Conservation (phyloP, 2,329 filamentous ascomycete genomes). For the Ascomycota sp. region DNA sequence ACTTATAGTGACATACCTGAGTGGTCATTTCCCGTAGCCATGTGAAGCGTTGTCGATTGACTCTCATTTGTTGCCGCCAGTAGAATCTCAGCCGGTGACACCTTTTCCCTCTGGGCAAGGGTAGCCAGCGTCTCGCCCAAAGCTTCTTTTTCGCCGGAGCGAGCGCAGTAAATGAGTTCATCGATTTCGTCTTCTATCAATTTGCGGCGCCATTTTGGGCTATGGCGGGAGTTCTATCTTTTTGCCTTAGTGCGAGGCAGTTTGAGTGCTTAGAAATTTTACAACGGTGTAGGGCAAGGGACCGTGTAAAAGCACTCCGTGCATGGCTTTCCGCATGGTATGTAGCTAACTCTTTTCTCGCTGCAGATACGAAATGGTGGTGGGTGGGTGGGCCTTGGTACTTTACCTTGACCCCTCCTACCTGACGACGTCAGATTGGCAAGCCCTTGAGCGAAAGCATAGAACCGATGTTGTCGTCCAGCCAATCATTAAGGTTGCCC, state of each 20-base stretch:
- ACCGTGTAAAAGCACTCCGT: no score
- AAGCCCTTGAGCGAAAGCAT: neutral
- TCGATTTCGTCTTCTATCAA: constrained; percentile 68
- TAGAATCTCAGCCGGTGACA: constrained; percentile 42
- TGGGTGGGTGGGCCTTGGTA: no score
- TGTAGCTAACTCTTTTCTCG: no score
- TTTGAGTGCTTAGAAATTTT: no score
- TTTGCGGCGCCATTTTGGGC: constrained; percentile 23
- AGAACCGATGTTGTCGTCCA: constrained; percentile 13
- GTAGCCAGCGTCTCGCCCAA: constrained; percentile 37
- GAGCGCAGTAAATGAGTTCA: constrained; percentile 75
- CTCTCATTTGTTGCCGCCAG: constrained; percentile 50
- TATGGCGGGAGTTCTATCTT: neutral
- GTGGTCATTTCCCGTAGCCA: constrained; percentile 82
- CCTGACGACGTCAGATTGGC: no score
- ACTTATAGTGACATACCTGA: constrained; percentile 36
- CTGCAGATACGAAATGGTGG: no score
- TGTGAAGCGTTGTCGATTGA: constrained; percentile 71
- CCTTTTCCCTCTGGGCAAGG: constrained; percentile 40
- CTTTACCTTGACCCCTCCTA: no score
- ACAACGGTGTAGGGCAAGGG: neutral
- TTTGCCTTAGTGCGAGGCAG: neutral
- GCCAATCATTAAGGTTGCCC: constrained; percentile 28
- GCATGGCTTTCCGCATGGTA: no score
- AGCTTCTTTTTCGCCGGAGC: constrained; percentile 54